Evolutionary conservation across 306 rosid species (phyloP).

Genomic region (Quercus cerris): DNA sequence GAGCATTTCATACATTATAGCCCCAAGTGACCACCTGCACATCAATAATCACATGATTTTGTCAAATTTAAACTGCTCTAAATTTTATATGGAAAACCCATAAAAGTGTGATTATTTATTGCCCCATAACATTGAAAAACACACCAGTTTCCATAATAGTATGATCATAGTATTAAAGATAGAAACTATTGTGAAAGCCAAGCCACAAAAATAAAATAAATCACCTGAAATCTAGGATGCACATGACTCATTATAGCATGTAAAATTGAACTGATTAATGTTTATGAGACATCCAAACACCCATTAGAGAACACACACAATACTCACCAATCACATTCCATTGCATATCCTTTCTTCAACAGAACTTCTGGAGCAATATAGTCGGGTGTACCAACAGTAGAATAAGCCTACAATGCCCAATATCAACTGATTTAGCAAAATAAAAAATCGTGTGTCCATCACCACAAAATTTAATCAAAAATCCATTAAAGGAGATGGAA

Average conservation of each 20-base stretch:
- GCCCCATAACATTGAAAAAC: background rate
- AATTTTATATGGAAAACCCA: background rate
- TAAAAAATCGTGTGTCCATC: background rate
- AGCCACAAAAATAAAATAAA: background rate
- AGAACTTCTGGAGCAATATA: conserved; percentile 99
- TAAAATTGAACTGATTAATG: background rate
- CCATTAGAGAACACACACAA: conserved; percentile 1
- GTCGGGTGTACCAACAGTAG: conserved; percentile 99
- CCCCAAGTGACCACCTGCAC: conserved; percentile 99
- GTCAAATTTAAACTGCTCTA: conserved; percentile 8
- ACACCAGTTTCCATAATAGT: background rate
- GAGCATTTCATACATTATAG: conserved; percentile 98
- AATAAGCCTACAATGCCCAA: conserved; percentile 79
- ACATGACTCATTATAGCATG: background rate
- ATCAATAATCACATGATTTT: conserved; percentile 17
- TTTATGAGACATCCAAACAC: background rate
- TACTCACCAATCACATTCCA: conserved; percentile 99
- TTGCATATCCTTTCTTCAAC: conserved; percentile 90
- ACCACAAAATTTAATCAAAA: background rate
- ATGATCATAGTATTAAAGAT: background rate
- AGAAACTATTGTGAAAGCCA: background rate
- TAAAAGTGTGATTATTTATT: background rate
- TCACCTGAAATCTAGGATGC: background rate
- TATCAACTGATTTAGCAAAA: conserved; percentile 20
- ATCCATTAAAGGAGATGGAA: background rate